These are phyloP conservation scores for Parathielavia hyrcaniae DNA, from an alignment of 495 filamentous ascomycete species.

Conservation along the genomic window DNA sequence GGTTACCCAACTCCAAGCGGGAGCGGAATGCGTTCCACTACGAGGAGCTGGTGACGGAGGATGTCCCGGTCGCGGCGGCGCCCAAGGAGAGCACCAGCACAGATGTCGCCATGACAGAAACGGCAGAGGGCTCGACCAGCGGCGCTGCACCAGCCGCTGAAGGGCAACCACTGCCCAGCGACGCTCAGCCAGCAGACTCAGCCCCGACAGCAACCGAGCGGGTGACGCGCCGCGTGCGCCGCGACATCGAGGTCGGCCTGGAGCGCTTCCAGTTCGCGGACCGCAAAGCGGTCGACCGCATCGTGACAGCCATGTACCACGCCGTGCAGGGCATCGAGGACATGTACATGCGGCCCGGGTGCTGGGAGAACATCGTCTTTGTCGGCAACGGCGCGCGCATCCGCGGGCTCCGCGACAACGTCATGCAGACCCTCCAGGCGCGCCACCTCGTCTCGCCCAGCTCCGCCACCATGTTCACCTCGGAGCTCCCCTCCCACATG, in stretches of 20 bases:
- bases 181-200: constrained; percentile 14
- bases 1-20: constrained; percentile 77
- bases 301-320: constrained; percentile 76
- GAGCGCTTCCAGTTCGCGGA: constrained; percentile 82
- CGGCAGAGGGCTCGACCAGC: constrained; percentile 7
- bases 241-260: constrained; percentile 77
- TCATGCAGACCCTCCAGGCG: constrained; percentile 67
- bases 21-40: constrained; percentile 72
- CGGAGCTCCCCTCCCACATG: constrained; percentile 85
- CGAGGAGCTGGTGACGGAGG: constrained; percentile 67
- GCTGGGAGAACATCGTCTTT: constrained; percentile 86
- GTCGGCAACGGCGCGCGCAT: constrained; percentile 83
- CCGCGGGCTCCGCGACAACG: constrained; percentile 78
- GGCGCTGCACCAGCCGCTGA: constrained; percentile 16
- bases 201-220: constrained; percentile 26
- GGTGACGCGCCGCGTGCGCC: constrained; percentile 45
- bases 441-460: constrained; percentile 88
- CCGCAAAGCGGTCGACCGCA: constrained; percentile 64
- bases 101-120: constrained; percentile 23
- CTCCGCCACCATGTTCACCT: constrained; percentile 90
- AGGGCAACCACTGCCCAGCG: constrained; percentile 5
- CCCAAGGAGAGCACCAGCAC: constrained; percentile 19
- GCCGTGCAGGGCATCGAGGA: constrained; percentile 73
- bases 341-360: constrained; percentile 66
- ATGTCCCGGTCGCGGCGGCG: constrained; percentile 39